Evolutionary conservation across 1,139 yeast species (phyloP).

Genomic region (Candida freyschussii): DNA sequence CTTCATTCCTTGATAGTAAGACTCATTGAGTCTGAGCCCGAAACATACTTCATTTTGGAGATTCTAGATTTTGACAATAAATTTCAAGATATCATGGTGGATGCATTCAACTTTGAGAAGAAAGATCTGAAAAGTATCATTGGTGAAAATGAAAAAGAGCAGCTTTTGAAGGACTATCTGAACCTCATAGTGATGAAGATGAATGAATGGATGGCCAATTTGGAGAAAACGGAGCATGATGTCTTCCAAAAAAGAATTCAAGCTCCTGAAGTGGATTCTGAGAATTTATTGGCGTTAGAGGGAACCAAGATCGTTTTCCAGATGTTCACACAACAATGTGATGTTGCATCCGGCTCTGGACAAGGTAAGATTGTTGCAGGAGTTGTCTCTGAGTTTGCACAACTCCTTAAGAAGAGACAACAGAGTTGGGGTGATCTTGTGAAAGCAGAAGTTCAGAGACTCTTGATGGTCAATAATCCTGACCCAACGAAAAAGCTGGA

Average conservation of each 20-base stretch:
- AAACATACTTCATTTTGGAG: constrained; percentile 55
- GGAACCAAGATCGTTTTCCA: constrained; percentile 74
- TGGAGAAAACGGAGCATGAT: constrained; percentile 58
- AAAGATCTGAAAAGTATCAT: constrained; percentile 45
- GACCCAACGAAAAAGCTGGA: constrained; percentile 27
- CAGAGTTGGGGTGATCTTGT: constrained; percentile 53
- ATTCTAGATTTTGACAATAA: constrained; percentile 73
- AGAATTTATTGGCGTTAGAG: constrained; percentile 57
- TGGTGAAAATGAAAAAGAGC: constrained; percentile 66
- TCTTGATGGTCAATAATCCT: constrained; percentile 35
- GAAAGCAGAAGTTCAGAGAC: constrained; percentile 53
- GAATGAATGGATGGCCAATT: constrained; percentile 74
- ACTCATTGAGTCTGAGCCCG: constrained; percentile 68
- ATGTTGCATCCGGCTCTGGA: constrained; percentile 83
- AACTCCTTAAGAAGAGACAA: constrained; percentile 57
- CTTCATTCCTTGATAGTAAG: constrained; percentile 59
- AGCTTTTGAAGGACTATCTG: constrained; percentile 66
- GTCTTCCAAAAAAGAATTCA: constrained; percentile 56
- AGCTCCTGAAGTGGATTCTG: constrained; percentile 72
- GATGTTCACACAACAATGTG: constrained; percentile 88
- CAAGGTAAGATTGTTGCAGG: constrained; percentile 79
- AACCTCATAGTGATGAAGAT: constrained; percentile 63
- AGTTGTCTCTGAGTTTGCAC: constrained; percentile 73
- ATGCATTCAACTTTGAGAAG: constrained; percentile 37
- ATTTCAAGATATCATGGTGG: constrained; percentile 48